Conservation (phyloP, 148 eudicot species). For the Fagopyrum homotropicum region DNA sequence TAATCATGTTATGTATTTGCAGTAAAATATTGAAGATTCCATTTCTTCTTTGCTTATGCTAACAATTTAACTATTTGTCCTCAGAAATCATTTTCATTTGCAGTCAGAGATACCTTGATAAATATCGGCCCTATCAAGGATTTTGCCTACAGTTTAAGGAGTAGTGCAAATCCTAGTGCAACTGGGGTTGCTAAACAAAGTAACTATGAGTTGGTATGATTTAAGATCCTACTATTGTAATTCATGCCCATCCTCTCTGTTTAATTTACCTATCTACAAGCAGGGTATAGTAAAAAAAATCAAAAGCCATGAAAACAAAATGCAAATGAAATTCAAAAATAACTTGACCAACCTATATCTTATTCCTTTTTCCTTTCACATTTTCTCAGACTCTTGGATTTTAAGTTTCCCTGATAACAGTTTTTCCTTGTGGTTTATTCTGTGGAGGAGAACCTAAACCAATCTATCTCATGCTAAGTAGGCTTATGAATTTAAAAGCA, state of each 20-base stretch:
- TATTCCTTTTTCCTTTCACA: neutral
- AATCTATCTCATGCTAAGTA: neutral
- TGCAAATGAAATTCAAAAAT: neutral
- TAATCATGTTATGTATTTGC: neutral
- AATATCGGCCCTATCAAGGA: constrained; percentile 93
- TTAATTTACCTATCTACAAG: neutral
- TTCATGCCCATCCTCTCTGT: neutral
- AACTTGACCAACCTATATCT: neutral
- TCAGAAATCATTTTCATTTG: constrained; percentile 92
- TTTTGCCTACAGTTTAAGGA: constrained; percentile 84
- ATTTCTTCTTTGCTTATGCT: neutral
- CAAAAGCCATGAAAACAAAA: neutral
- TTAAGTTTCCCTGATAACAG: neutral
- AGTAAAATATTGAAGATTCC: neutral
- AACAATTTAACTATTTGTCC: constrained; percentile 13
- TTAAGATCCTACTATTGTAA: neutral
- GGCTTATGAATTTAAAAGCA: neutral
- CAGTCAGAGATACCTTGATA: constrained; percentile 84
- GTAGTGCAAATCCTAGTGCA: constrained; percentile 74
- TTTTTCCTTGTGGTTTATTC: neutral
- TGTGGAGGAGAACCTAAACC: neutral
- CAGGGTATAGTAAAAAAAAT: neutral
- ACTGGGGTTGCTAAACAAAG: constrained; percentile 88
- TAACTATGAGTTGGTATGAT: constrained; percentile 86
- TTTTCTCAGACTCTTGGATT: neutral